Base-by-base conservation (phyloP, 2,329 filamentous ascomycete species). In the Ploettnerulaceae sp. region DNA sequence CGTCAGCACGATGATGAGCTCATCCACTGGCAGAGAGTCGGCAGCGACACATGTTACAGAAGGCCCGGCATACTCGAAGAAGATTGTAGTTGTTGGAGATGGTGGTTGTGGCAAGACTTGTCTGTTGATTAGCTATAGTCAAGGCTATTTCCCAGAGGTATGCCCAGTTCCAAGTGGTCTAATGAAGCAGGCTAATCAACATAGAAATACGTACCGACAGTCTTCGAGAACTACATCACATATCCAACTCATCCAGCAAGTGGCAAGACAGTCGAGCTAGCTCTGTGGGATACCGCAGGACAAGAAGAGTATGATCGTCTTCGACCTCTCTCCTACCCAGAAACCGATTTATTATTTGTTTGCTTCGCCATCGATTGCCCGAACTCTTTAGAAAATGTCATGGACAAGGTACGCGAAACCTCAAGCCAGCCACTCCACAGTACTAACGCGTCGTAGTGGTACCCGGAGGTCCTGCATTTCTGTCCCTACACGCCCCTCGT, bases 191-290 rank as follows among this genome's bases (percentile, higher is more conserved):
- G 31, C 37, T 57, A 21, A 55, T 17, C 20, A 35, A 20, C 43
- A 28, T 62, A 98, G 93, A 97, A 96, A 97, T 98, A 98, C 63
- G 93, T 98, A 31, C 93, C 93, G 3, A 98, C 93, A 2, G 93
- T 98, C 42, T 98, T 98, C 67, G 93, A 98, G 66, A 98, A 98
- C 74, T 98, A 98, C 79, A 97, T 98, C 71, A 96, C 93, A 45
- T 91, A 95, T 68, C 94, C 91, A 47, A 86, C 83, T 50, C 93
- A 98, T 70, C 81, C 82, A 55, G 80, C 82, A 34, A 87, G 85
- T 9, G 90, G 91, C 64, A 97, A 96, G 76, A 90, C 85, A 48
- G 89, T 98, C 57, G 93, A 98, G 72, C 80, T 98, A 52, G 93
- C 93, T 31, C 78, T 98, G 42, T 98, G 93, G 93, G 93, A 98